Conservation (phyloP, 2,329 filamentous ascomycete species). For the Lecanoromycetidae sp. region DNA sequence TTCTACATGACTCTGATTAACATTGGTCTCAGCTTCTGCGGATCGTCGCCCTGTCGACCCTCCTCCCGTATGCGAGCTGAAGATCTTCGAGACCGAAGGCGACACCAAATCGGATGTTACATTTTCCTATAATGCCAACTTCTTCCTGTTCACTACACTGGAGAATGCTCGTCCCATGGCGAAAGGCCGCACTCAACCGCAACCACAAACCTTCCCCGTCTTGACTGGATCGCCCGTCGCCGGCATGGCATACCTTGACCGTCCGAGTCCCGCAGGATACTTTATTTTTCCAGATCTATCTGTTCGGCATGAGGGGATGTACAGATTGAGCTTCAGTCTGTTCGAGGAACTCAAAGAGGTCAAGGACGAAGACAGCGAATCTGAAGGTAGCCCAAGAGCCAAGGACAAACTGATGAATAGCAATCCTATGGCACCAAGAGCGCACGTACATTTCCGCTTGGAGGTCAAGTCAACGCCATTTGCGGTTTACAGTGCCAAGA, state of each 20-base stretch:
- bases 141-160: slow-evolving; percentile 90
- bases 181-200: slow-evolving; percentile 59
- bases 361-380: slow-evolving; percentile 58
- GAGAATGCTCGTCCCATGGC: slow-evolving; percentile 76
- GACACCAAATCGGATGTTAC: slow-evolving; percentile 52
- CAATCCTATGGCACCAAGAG: slow-evolving; percentile 35
- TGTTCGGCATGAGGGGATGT: slow-evolving; percentile 87
- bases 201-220: slow-evolving; percentile 65
- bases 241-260: slow-evolving; percentile 90
- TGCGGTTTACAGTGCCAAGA: slow-evolving; percentile 90
- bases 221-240: slow-evolving; percentile 90
- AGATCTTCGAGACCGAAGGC: slow-evolving; percentile 58
- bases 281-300: slow-evolving; percentile 97
- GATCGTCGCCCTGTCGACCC: slow-evolving; percentile 89
- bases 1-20: background rate
- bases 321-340: slow-evolving; percentile 79
- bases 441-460: slow-evolving; percentile 69
- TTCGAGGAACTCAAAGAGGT: slow-evolving; percentile 87
- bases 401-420: slow-evolving; percentile 24
- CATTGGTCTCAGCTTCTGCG: slow-evolving; percentile 49
- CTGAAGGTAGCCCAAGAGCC: slow-evolving; percentile 31
- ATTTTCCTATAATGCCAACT: slow-evolving; percentile 88
- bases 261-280: slow-evolving; percentile 68
- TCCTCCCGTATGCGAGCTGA: slow-evolving; percentile 84
- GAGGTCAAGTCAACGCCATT: slow-evolving; percentile 83